Base-by-base conservation (phyloP, 352 stramenopile genomes). In the Globisporangium abappressorium region DNA sequence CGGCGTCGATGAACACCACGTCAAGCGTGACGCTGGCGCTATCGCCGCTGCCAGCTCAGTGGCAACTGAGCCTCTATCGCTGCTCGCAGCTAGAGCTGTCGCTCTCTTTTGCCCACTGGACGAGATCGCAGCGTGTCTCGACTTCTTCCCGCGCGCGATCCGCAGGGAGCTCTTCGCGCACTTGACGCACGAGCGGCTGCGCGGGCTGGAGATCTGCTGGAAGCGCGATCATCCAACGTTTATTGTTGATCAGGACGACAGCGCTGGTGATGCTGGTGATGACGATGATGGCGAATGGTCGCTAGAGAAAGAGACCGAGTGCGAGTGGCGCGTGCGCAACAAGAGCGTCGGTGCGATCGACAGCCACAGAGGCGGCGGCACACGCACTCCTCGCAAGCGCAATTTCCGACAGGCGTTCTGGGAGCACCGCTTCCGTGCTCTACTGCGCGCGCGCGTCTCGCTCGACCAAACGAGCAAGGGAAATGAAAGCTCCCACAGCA, bases 401-500 rank as follows among this genome's bases (percentile, higher is more conserved):
- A 82, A 82, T 57, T 69, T 70, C 15, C 71, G 79, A 0, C 56
- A 77, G 28, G 61, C 82, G 46, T 89, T 85, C 68, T 89, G 81
- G 81, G 81, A 89, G 62, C 76, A 84, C 47, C 76, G 82, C 41
- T 87, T 85, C 55, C 81, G 81, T n/a, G 57, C 68, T 24, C 33
- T 87, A 11, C 62, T 89, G 38, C 83, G 82, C 24, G 47, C 73
- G 12, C 74, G 73, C 11, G 73, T 73, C 1, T 62, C 78, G 1
- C 20, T 64, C 28, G 20, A 28, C 18, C 12, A 57, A n/a, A 7
- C 30, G 26, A n/a, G 15, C 24, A 61, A 33, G 18, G 4, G 22
- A 28, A 59, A 26, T 20, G 18, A 5, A 26, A 51, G 20, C 47
- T 12, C 4, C 34, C 28, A 22, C 22, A 22, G 54, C 5, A 69